Base-by-base conservation (phyloP, 495 filamentous ascomycete genomes). In the Xanthoparmelia taractica region DNA sequence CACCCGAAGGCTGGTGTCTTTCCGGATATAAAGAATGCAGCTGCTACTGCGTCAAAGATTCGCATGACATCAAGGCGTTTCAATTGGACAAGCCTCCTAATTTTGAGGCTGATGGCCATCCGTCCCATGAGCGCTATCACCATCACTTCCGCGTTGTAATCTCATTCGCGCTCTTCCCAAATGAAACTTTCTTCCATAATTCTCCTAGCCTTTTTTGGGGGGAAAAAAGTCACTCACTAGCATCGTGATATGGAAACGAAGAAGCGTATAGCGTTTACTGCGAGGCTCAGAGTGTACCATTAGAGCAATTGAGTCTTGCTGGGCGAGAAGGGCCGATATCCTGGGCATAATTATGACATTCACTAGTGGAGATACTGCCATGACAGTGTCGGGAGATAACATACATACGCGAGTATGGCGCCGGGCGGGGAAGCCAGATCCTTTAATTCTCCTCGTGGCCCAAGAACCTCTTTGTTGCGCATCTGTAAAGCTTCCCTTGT, bases 101-200 rank as follows among this genome's bases (percentile, higher is more conserved):
- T 10, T 29, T 31, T 18, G 48, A 29, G 48, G 48, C 48, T 52
- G 48, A 31, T 18, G 48, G 25, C 48, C 27, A 25, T 25, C 48
- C 27, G 48, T 25, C 48, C 12, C 45, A 48, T 11, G 8, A 25
- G 5, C 48, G 5, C 25, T 18, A 25, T 29, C 15, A 25, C 13
- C 48, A 52, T 18, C 48, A 25, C 48, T 52, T 27, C 33, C 33
- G 25, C 55, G 18, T 58, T 25, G 37, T 40, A 37, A 37, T 17
- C 55, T 58, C 55, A 58, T 58, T 58, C 55, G 55, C 55, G 55
- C 55, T 58, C 55, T 58, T 58, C 20, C 33, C 36, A 10, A 23
- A 58, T 58, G 55, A 58, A 58, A 58, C 55, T 6, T 38, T 23
- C 15, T 33, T 37, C 15, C 33, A 36, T 37, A 58, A 37, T 37